Conservation (phyloP, 1,139 yeast genomes). For the Pneumocystis wakefieldiae region DNA sequence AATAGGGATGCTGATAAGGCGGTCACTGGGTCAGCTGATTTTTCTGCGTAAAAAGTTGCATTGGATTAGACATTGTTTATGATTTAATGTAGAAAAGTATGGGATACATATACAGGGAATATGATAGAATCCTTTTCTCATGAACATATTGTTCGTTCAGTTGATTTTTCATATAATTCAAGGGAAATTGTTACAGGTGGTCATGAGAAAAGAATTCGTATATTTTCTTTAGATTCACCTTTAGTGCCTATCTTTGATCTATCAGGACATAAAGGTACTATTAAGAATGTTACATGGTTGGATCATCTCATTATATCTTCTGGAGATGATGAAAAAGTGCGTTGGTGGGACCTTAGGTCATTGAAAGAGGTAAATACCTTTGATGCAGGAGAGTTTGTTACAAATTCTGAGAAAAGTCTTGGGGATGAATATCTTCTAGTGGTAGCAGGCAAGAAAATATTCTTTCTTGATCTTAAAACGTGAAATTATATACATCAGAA, state of each 20-base stretch:
- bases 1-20: constrained; percentile 20
- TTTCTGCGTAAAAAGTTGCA: constrained; percentile 19
- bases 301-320: constrained; percentile 17
- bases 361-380: constrained; percentile 8
- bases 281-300: constrained; percentile 15
- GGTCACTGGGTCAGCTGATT: constrained; percentile 27
- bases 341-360: constrained; percentile 23
- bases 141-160: constrained; percentile 24
- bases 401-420: constrained; percentile 7
- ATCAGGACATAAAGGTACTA: constrained; percentile 13
- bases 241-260: constrained; percentile 10
- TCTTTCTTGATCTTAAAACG: constrained; percentile 17
- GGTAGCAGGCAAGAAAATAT: constrained; percentile 20
- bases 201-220: constrained; percentile 15
- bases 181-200: constrained; percentile 15
- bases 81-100: constrained; percentile 17
- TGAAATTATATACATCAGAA: background rate
- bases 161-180: constrained; percentile 13
- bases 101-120: constrained; percentile 23
- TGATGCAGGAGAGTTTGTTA: constrained; percentile 3
- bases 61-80: background rate
- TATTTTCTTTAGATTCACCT: constrained; percentile 14
- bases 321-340: constrained; percentile 19
- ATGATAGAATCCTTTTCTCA: constrained; percentile 20
- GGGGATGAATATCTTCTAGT: constrained; percentile 17